A percentile compares a stretch with the other conserved stretches of the same genome.
phyloP scores from a whole-genome alignment of 2,329 filamentous ascomycete species.

The Aureobasidium sp. region DNA sequence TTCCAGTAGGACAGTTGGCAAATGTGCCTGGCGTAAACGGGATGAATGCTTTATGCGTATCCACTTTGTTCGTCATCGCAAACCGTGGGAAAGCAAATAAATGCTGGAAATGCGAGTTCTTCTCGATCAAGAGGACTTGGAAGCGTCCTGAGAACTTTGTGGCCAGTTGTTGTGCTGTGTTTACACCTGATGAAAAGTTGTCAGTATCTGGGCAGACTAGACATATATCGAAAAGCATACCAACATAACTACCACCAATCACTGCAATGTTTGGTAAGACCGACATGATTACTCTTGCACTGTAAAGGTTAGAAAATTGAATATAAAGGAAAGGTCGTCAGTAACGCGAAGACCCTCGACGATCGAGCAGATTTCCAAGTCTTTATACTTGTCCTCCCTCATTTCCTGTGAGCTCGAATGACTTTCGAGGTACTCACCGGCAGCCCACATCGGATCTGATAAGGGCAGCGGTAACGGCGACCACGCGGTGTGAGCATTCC shows the following conservation, averaged over 20 bases:
- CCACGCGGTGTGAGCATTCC: background rate
- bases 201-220: background rate
- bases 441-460: conserved; percentile 6
- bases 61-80: conserved; percentile 8
- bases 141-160: conserved; percentile 3
- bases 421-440: background rate
- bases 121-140: conserved; percentile 13
- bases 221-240: background rate
- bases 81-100: conserved; percentile 15
- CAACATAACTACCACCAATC: conserved; percentile 7
- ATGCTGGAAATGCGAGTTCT: conserved; percentile 17
- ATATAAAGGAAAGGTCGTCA: background rate
- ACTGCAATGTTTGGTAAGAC: conserved; percentile 5
- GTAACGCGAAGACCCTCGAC: background rate
- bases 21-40: conserved; percentile 11
- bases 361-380: background rate
- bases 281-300: background rate
- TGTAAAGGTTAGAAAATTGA: no score
- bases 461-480: background rate
- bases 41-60: conserved; percentile 16
- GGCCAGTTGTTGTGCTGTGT: conserved; percentile 16
- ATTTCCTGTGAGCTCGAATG: background rate
- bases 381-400: background rate
- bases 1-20: background rate
- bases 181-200: background rate